These are phyloP conservation scores for Tremella yokohamensis DNA, from an alignment of 768 basidiomycete species.

Conservation along the genomic window DNA sequence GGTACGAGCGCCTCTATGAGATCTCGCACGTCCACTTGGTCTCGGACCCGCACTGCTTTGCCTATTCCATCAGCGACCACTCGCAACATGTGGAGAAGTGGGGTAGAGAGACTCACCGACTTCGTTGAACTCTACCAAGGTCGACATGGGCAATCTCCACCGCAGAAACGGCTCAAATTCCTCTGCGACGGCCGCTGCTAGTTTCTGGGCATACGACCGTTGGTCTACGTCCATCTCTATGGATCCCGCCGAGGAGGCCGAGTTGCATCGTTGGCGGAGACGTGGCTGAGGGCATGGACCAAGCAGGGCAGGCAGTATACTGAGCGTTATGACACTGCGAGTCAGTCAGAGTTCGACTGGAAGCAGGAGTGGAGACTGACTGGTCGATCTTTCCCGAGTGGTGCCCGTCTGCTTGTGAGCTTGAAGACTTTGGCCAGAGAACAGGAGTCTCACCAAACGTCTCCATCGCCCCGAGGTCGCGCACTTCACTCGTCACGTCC, in stretches of 20 bases:
- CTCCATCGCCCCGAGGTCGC: constrained; percentile 43
- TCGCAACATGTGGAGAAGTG: neutral
- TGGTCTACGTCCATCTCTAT: constrained; percentile 4
- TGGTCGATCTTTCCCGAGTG: constrained; percentile 40
- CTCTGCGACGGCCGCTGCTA: constrained; percentile 11
- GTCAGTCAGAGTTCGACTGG: constrained; percentile 2
- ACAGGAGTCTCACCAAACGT: neutral
- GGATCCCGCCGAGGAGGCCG: neutral
- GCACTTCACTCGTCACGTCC: constrained; percentile 35
- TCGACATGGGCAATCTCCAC: constrained; percentile 35
- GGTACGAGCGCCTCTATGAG: constrained; percentile 37
- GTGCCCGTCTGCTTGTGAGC: constrained; percentile 26
- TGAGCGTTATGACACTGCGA: constrained; percentile 21
- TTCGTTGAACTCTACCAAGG: constrained; percentile 42
- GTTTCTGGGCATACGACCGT: constrained; percentile 16
- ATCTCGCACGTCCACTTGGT: constrained; percentile 37
- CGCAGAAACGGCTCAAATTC: constrained; percentile 27
- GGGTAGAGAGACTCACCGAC: constrained; percentile 27
- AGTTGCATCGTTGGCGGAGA: neutral
- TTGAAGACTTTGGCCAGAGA: neutral
- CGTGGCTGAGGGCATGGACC: constrained; percentile 2
- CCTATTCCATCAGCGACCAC: constrained; percentile 15
- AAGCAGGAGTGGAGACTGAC: constrained; percentile 15
- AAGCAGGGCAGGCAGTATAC: constrained; percentile 23
- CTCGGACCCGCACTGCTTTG: constrained; percentile 36